Base-by-base conservation (phyloP, 208 protist genomes). In the Trypanosoma lewisi region DNA sequence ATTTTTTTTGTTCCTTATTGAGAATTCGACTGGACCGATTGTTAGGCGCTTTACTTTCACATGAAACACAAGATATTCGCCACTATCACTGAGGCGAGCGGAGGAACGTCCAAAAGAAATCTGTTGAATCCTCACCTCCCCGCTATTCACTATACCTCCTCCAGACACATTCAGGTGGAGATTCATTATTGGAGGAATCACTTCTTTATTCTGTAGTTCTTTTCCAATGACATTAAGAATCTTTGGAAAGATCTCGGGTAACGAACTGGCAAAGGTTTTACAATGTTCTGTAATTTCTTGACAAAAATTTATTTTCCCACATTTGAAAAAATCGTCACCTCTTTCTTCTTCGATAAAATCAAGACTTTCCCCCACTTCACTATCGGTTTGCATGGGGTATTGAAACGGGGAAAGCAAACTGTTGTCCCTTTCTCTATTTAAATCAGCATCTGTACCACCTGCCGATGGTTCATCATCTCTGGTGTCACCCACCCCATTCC, bases 11-110 rank as follows among this genome's bases (percentile, higher is more conserved):
- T 56, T 63, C 0, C 37, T 36, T 68, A 85, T 87, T 23, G 72
- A 74, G 63, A 89, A 89, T 33, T 70, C 27, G 34, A 89, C 59
- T 19, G 80, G 63, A 4, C 75, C 68, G 12, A 94, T 57, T 31
- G 37, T 49, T 23, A 93, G 11, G 19, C 57, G 50, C 53, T 78
- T 77, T 27, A 81, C 23, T 30, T 68, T 45, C 0, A 87, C 45
- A 53, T 68, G 75, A 14, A 85, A 27, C 41, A 30, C 34, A n/a
- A 91, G 19, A 12, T 59, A 56, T 9, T 58, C 70, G 19, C 81
- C 81, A 34, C 83, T 62, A 2, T 79, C 74, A 36, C 63, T 63
- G 59, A 87, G 77, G 2, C 4, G 16, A 1, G 64, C 45, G 25
- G 48, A 63, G 27, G 75, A 86, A 49, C 78, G 75, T 9, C 74